A percentile compares a stretch with the other conserved stretches of the same genome.
Conservation (phyloP, 805 yeast species). For the Saccharomycopsis capsularis region DNA sequence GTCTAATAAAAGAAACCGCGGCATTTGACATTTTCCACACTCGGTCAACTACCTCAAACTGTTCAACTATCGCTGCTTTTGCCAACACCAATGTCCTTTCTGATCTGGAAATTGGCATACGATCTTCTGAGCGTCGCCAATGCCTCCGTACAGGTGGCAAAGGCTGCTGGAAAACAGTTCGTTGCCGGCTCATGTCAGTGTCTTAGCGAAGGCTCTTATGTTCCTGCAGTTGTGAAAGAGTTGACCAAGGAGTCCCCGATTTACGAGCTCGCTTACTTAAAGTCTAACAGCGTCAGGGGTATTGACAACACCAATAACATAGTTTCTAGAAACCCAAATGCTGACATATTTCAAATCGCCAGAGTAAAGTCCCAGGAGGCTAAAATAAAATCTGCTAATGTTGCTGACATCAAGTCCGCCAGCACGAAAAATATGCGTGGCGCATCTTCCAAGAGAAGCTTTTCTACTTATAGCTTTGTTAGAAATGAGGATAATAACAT, state of each 20-base stretch:
- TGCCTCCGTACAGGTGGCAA: constrained; percentile 2
- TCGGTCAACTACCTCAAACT: no score
- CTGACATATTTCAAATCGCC: constrained; percentile 31
- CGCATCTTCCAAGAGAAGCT: constrained; percentile 1
- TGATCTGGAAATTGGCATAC: constrained; percentile 9
- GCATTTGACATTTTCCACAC: no score
- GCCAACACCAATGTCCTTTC: no score
- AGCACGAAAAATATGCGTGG: background rate
- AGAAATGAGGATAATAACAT: background rate
- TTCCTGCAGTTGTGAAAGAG: constrained; percentile 5
- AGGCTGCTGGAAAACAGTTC: constrained; percentile 1
- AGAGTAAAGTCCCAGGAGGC: constrained; percentile 28
- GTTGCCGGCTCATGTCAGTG: background rate
- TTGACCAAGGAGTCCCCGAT: constrained; percentile 14
- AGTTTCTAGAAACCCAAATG: constrained; percentile 12
- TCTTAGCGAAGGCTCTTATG: background rate
- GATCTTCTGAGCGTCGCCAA: constrained; percentile 5
- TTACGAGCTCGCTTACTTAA: constrained; percentile 12
- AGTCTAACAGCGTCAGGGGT: constrained; percentile 13
- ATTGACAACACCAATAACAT: constrained; percentile 1
- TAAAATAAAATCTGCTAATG: background rate
- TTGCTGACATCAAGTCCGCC: background rate
- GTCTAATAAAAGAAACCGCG: no score
- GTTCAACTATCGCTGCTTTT: no score
- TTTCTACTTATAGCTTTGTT: constrained; percentile 1